Evolutionary conservation across 2,329 filamentous ascomycete genomes (phyloP), one percentile per base, ranked within the genome.

Genomic region (Juglanconis oblonga): DNA sequence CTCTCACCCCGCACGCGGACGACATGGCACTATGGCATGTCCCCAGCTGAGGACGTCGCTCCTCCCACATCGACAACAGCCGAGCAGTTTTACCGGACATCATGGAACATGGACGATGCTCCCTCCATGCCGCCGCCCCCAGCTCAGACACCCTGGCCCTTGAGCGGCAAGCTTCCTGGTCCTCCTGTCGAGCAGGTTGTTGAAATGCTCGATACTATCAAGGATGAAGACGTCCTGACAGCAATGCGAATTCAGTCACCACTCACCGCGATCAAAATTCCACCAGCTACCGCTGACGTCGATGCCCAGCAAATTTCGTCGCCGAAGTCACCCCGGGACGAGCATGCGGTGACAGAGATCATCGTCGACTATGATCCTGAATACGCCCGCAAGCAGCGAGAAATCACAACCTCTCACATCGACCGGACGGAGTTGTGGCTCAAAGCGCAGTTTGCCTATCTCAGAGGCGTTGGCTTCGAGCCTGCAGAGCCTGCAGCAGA

Each of bases 381-480:
- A 62, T 96, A 96, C 69, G 82, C 87, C 52, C 81, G 83, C 56
- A 90, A 91, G 72, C 84, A 96, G 64, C 83, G 90, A 69, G 80
- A 89, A 65, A 82, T 82, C 48, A 87, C 90, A 7, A 78, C 87
- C 24, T 85, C 83, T n/a, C 91, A 93, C 68, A 77, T 95, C 55
- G 91, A 95, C 73, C 87, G 92, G 64, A 98, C 94, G 4, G 88
- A 90, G 68, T 75, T 91, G 49, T 98, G 94, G 94, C 83, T 98
- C 35, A 79, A 87, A 67, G 90, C 92, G 7, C 94, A 98, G 73
- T 87, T 87, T 59, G 81, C 86, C 13, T 95, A 96, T 67, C 82
- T 94, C 59, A 81, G 87, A 48, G 87, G 87, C 29, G 79, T 93
- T 3, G 82, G 85, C 59, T 76, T 85, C 62, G 62, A 64, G 53